Percentiles rank a stretch among this genome's conserved stretches.
These are phyloP conservation scores for Selaginella tamariscina DNA, from an alignment of 75 land plant species.

Conservation along the genomic window DNA sequence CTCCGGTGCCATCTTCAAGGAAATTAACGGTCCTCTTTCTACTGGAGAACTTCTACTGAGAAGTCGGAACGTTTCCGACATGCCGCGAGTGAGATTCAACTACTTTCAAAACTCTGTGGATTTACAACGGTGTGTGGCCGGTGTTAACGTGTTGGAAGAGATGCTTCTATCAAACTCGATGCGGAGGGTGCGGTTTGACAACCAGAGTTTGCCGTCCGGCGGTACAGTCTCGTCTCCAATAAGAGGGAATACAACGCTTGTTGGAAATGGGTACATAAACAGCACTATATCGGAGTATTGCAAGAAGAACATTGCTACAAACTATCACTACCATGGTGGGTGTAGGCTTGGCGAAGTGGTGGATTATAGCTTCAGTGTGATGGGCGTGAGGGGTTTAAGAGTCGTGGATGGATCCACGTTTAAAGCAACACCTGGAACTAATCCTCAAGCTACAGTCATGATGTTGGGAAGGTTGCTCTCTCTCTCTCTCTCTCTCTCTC, in stretches of 20 bases:
- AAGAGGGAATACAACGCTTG: too few relatives aligned
- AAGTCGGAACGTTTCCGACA: too few relatives aligned
- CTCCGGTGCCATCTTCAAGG: too few relatives aligned
- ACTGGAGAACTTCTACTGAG: too few relatives aligned
- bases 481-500: too few relatives aligned
- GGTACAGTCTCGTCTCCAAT: too few relatives aligned
- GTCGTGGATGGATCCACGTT: constrained; percentile 15
- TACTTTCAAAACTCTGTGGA: constrained; percentile 11
- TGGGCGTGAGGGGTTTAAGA: constrained; percentile 8
- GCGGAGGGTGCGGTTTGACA: neutral
- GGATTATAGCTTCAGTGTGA: constrained; percentile 6
- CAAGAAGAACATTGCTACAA: neutral
- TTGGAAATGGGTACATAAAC: too few relatives aligned
- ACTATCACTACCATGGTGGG: constrained; percentile 14
- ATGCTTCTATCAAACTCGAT: neutral
- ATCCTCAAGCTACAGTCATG: constrained; percentile 15
- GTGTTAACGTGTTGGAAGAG: constrained; percentile 5
- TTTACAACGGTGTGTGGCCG: constrained; percentile 4
- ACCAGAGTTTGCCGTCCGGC: too few relatives aligned
- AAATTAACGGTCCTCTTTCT: too few relatives aligned
- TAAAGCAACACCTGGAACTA: constrained; percentile 5
- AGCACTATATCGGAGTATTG: constrained; percentile 7
- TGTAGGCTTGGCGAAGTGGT: constrained; percentile 9
- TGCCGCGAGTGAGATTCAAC: constrained; percentile 7
- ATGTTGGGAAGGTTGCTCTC: constrained; percentile 20